These are phyloP conservation scores for Carex cristatella DNA, from an alignment of 176 grass and related monocot genomes.

Conservation along the genomic window DNA sequence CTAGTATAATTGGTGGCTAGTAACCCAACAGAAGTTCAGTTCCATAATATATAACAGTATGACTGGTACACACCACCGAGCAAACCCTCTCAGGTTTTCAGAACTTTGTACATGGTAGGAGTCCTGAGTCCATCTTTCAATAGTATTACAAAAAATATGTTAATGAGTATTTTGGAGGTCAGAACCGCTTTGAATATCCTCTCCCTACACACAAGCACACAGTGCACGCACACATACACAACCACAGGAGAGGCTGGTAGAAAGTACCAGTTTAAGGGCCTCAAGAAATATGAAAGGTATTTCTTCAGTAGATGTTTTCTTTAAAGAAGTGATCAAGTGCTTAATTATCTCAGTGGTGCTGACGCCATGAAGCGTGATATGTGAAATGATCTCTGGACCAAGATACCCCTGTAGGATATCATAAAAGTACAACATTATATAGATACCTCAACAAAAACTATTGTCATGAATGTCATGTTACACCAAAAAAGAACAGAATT, in stretches of 20 bases:
- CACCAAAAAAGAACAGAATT: constrained; percentile 5
- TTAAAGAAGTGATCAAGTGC: constrained; percentile 64
- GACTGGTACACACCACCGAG: not conserved
- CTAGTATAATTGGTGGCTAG: not conserved
- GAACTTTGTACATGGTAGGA: not conserved
- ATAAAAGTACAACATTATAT: not conserved
- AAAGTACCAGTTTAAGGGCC: constrained; percentile 73
- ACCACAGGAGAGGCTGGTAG: constrained; percentile 12
- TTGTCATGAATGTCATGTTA: not conserved
- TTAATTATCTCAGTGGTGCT: constrained; percentile 89
- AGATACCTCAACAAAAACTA: not conserved
- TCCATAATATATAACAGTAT: not conserved
- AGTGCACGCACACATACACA: not conserved
- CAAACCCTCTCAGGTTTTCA: not conserved
- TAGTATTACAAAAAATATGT: not conserved
- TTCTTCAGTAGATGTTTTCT: constrained; percentile 58
- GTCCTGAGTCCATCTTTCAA: not conserved
- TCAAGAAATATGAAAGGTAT: constrained; percentile 67
- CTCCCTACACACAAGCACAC: not conserved
- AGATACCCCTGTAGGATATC: constrained; percentile 69
- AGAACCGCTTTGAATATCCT: not conserved
- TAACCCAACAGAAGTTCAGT: not conserved
- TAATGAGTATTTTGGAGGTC: not conserved
- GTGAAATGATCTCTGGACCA: constrained; percentile 89
- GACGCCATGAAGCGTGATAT: constrained; percentile 64